phyloP scores from a whole-genome alignment of 2,329 filamentous ascomycete species.

The Furcasterigmium furcatum region DNA sequence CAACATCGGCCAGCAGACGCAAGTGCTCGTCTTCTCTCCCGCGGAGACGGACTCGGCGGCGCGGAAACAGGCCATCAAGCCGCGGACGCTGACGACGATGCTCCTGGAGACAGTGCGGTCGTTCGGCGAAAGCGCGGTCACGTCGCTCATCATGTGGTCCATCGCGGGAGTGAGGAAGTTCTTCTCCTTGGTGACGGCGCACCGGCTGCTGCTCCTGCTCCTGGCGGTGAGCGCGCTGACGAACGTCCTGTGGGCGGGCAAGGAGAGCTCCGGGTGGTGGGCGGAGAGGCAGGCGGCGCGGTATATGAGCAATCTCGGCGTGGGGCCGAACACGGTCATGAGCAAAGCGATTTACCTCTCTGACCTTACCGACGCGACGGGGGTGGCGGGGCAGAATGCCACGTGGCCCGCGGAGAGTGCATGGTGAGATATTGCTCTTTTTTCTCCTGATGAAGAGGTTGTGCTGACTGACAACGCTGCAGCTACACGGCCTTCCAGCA shows the following conservation, averaged over 20 bases:
- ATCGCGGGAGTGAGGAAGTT: conserved; percentile 63
- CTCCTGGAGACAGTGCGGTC: conserved; percentile 70
- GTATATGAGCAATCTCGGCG: conserved; percentile 80
- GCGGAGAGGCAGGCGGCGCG: conserved; percentile 73
- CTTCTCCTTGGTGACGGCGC: conserved; percentile 66
- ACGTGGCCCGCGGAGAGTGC: conserved; percentile 43
- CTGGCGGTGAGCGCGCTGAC: conserved; percentile 66
- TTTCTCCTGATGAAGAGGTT: neutral
- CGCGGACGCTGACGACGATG: conserved; percentile 63
- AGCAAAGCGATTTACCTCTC: conserved; percentile 79
- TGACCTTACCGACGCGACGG: conserved; percentile 69
- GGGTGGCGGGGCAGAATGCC: conserved; percentile 24
- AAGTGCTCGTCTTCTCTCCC: conserved; percentile 59
- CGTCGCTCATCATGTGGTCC: conserved; percentile 74
- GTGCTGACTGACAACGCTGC: conserved; percentile 3
- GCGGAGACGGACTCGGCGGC: conserved; percentile 29
- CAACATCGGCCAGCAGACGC: conserved; percentile 65
- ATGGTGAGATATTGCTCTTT: conserved; percentile 31
- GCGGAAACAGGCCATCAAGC: conserved; percentile 58
- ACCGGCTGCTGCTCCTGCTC: conserved; percentile 69
- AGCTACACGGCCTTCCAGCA: conserved; percentile 60
- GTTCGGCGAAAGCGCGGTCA: conserved; percentile 70
- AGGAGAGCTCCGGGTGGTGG: conserved; percentile 78
- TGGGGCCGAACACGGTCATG: conserved; percentile 77
- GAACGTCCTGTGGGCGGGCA: conserved; percentile 74